Evolutionary conservation across 768 basidiomycete genomes (phyloP), one percentile per base, ranked within the genome.

Genomic region (Tulasnella sp.): DNA sequence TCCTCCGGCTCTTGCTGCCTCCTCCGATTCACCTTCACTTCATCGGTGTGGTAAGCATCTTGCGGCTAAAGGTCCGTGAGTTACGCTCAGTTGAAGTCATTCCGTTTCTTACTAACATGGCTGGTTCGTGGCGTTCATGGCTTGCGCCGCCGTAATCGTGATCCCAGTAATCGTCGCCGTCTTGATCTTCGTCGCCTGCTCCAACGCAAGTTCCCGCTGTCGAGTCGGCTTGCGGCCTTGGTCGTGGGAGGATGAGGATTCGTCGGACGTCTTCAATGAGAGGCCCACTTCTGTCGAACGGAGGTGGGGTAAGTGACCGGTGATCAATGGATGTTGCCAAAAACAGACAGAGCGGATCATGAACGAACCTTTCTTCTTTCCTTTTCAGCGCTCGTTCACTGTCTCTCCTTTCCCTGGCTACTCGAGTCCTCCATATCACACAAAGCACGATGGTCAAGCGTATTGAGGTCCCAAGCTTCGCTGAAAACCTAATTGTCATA

Each of bases 351-450:
- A 3, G 26, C 39, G n/a, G 18, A 70, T 10, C 39, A 13, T 26
- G 16, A 70, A 15, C 2, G 29, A 23, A 37, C 70, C 35, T 29
- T 71, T 2, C 15, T 32, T 44, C 23, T 42, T 51, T 77, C 10
- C 37, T 18, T 16, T 40, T 77, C 10, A 77, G 29, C 5, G 23
- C 37, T 23, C 39, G 39, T 40, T 77, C 67, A 10, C 37, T 40
- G 9, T 77, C 76, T 39, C 51, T 77, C 20, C 76, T 11, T 15
- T 13, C 40, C 20, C 42, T 32, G 18, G 76, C 61, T 3, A 77
- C 76, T 16, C 40, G n/a, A 5, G 70, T 40, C 67, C 76, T 40
- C 76, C 76, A 77, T 32, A 77, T 70, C 13, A 77, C 76, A n/a
- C 76, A 77, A 15, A 57, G n/a, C 39, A 77, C 42, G 70, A 77